These are phyloP conservation scores for Cordyceps fumosorosea DNA, from an alignment of 2,329 filamentous ascomycete species.

Conservation along the genomic window DNA sequence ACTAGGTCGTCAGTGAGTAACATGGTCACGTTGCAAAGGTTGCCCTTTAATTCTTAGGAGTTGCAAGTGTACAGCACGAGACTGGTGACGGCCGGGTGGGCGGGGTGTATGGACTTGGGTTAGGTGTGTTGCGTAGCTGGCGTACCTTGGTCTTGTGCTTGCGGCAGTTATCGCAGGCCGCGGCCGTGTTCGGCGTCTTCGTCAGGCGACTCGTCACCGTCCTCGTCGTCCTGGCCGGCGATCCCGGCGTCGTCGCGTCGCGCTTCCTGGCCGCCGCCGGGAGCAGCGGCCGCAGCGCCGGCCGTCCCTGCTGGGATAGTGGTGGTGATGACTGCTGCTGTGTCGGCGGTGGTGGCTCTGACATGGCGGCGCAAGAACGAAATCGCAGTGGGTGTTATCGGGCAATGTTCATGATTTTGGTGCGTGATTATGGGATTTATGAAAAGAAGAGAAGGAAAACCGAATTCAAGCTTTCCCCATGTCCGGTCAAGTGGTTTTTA, in stretches of 20 bases:
- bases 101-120: neutral
- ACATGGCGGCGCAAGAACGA: too few species aligned
- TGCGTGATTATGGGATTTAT: too few species aligned
- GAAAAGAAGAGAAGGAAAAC: too few species aligned
- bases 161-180: slow-evolving; percentile 18
- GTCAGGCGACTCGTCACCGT: neutral
- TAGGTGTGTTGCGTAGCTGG: neutral
- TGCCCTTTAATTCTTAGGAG: neutral
- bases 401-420: too few species aligned
- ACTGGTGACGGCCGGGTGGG: too few species aligned
- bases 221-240: neutral
- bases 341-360: neutral
- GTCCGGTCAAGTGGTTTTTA: too few species aligned
- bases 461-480: too few species aligned
- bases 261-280: neutral
- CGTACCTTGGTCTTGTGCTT: slow-evolving; percentile 19
- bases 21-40: too few species aligned
- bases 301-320: neutral
- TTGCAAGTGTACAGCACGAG: too few species aligned
- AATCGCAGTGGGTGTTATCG: too few species aligned
- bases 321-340: neutral
- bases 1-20: slow-evolving; percentile 15
- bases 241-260: neutral
- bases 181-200: neutral
- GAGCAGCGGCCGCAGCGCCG: neutral